Evolutionary conservation across 2,329 filamentous ascomycete species (phyloP), one percentile per base, ranked within the genome.

Genomic region (Aspergillus fischeri): DNA sequence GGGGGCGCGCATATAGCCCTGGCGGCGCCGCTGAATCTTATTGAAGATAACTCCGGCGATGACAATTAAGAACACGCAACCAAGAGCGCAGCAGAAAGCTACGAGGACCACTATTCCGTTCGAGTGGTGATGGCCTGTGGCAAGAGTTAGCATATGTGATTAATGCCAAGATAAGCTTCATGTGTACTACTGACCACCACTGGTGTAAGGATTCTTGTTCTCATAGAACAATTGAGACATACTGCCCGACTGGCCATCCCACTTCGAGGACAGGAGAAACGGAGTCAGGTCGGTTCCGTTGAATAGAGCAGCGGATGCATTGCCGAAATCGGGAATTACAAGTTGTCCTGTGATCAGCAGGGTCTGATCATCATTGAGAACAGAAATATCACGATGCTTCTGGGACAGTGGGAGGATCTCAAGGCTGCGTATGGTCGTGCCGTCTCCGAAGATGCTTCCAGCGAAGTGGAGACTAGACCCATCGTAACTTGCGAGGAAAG

Each of bases 331-430:
- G 0, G 88, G 85, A 20, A 97, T 81, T 62, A 86, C 82, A 63
- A 99, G 84, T 53, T 88, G 84, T 42, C 94, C 94, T n/a, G 91
- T 91, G 51, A 97, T 79, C 75, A 99, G 83, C 38, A 99, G 83
- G 3, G 86, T 82, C 70, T 94, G 86, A 60, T 86, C 80, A 20
- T 82, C 75, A 52, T 86, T 81, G 17, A 99, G 76, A 6, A 92
- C 78, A 41, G 83, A 75, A 2, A 83, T 86, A 14, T 80, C 75
- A 38, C 78, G 83, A 70, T 97, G 94, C 17, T 84, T 75, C 51
- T 86, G 75, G 1, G 83, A 88, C 21, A 95, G 73, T 3, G 85
- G 83, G 64, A 97, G 86, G 57, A 97, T 81, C 69, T 97, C 92
- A 5, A 99, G 80, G 60, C 90, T 89, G 53, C 85, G 86, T 63